Conservation (phyloP, 768 basidiomycete genomes). For the Xerocomus brunneocitrinus region DNA sequence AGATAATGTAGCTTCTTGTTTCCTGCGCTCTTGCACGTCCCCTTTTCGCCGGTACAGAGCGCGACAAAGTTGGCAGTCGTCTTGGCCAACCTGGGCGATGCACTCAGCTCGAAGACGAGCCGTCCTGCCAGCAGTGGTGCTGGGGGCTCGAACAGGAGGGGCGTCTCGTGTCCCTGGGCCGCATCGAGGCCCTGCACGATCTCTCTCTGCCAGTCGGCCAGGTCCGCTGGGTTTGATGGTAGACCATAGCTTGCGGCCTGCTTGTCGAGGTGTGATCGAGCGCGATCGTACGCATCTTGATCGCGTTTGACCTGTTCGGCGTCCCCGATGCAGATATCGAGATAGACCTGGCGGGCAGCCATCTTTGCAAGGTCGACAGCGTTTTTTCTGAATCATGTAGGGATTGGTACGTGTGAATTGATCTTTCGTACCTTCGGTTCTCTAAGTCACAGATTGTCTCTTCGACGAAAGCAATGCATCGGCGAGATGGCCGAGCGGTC, state of each 20-base stretch:
- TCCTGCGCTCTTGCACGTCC: slow-evolving; percentile 42
- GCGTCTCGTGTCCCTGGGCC: slow-evolving; percentile 25
- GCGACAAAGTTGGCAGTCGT: slow-evolving; percentile 46
- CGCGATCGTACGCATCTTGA: slow-evolving; percentile 29
- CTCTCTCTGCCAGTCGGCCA: slow-evolving; percentile 42
- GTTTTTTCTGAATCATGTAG: too few species aligned
- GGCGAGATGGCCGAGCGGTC: slow-evolving; percentile 57
- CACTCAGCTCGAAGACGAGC: slow-evolving; percentile 39
- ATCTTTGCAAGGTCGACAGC: background rate
- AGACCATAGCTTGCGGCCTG: slow-evolving; percentile 42
- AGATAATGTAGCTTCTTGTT: slow-evolving; percentile 43
- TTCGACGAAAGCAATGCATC: slow-evolving; percentile 1
- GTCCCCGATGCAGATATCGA: slow-evolving; percentile 44
- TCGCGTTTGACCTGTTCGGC: slow-evolving; percentile 21
- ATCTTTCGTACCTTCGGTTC: too few species aligned
- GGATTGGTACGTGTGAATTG: background rate
- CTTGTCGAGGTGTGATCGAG: slow-evolving; percentile 32
- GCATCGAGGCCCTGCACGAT: slow-evolving; percentile 42
- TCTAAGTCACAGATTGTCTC: background rate
- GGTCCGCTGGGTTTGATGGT: slow-evolving; percentile 33
- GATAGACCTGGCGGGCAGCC: slow-evolving; percentile 23
- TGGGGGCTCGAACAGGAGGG: slow-evolving; percentile 35
- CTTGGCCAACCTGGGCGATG: slow-evolving; percentile 39
- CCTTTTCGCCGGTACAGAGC: slow-evolving; percentile 44
- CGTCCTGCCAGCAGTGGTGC: slow-evolving; percentile 37